Conservation (phyloP, 2,329 filamentous ascomycete genomes). For the Clarireedia monteithiana region DNA sequence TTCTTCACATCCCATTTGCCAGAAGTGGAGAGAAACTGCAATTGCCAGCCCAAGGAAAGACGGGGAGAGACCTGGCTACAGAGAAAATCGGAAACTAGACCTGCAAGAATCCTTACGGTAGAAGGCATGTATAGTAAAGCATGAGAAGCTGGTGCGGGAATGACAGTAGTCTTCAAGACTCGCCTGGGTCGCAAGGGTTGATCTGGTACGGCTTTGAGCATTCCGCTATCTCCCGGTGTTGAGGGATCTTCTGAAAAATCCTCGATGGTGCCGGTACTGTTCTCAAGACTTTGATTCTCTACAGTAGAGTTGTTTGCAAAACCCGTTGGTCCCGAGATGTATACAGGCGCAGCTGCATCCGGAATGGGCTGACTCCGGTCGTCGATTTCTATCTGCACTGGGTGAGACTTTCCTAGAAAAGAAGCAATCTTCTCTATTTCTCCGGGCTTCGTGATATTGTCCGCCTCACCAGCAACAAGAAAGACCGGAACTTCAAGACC, state of each 20-base stretch:
- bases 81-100: constrained; percentile 77
- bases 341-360: constrained; percentile 42
- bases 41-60: constrained; percentile 80
- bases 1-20: constrained; percentile 99
- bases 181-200: constrained; percentile 42
- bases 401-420: constrained; percentile 29
- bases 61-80: constrained; percentile 65
- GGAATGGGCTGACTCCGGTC: constrained; percentile 33
- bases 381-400: constrained; percentile 19
- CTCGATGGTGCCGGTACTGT: constrained; percentile 28
- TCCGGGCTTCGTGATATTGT: constrained; percentile 64
- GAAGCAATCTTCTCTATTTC: constrained; percentile 61
- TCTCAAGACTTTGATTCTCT: constrained; percentile 32
- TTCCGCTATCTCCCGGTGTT: constrained; percentile 37
- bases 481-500: constrained; percentile 67
- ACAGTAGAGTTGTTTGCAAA: constrained; percentile 31
- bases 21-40: constrained; percentile 78
- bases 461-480: constrained; percentile 69
- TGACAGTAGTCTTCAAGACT: constrained; percentile 58
- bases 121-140: constrained; percentile 74
- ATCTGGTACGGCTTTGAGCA: constrained; percentile 34
- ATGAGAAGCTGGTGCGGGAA: constrained; percentile 74
- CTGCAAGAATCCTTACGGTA: constrained; percentile 68
- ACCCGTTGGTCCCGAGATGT: constrained; percentile 20
- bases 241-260: constrained; percentile 38